phyloP scores from a whole-genome alignment of 495 filamentous ascomycete species.

The Neurospora sp. region DNA sequence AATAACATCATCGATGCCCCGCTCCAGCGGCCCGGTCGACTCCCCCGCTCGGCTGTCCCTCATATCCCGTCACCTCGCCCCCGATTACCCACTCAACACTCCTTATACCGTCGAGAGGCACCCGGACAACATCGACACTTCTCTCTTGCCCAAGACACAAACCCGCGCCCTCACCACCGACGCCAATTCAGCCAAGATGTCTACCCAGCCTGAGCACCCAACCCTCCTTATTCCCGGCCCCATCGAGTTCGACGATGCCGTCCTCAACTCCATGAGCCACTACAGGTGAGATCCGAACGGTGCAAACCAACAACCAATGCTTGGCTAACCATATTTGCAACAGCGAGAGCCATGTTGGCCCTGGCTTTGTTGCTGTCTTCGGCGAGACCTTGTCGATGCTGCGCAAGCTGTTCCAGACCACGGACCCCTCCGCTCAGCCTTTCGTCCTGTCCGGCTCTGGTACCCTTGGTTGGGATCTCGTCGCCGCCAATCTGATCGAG shows the following conservation, averaged over 20 bases:
- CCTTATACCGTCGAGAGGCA: constrained; percentile 30
- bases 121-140: constrained; percentile 51
- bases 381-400: constrained; percentile 81
- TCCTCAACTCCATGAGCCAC: constrained; percentile 90
- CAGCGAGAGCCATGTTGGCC: constrained; percentile 86
- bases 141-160: constrained; percentile 21
- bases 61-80: constrained; percentile 70
- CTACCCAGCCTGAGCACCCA: constrained; percentile 67
- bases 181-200: constrained; percentile 47
- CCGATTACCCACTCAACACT: constrained; percentile 41
- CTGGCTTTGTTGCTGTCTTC: constrained; percentile 81
- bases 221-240: constrained; percentile 89
- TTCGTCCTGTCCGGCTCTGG: constrained; percentile 91
- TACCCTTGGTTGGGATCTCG: constrained; percentile 92
- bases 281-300: constrained; percentile 52
- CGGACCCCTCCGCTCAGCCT: constrained; percentile 71
- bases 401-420: constrained; percentile 86
- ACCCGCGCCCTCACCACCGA: constrained; percentile 22
- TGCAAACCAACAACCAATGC: not conserved
- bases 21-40: constrained; percentile 41
- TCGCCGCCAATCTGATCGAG: constrained; percentile 84
- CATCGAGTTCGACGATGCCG: constrained; percentile 97
- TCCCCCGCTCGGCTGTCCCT: constrained; percentile 62
- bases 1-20: constrained; percentile 34
- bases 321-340: not conserved